A percentile compares a stretch with the other conserved stretches of the same genome.
phyloP scores from a whole-genome alignment of 2,329 filamentous ascomycete genomes.

The Chaetomiaceae sp. region DNA sequence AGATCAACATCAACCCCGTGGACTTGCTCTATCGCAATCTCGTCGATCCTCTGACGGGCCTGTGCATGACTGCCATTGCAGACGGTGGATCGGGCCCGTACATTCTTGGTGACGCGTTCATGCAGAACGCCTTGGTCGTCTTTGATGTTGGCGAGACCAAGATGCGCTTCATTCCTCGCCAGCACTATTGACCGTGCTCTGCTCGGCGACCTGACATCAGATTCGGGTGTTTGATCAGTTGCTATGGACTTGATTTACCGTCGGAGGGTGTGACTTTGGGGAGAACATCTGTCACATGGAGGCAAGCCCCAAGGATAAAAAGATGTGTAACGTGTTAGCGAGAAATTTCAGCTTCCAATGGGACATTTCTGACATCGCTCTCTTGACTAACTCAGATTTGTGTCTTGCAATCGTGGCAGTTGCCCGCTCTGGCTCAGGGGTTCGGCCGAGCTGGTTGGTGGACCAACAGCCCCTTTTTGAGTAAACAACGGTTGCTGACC shows the following conservation, averaged over 20 bases:
- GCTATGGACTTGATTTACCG: background rate
- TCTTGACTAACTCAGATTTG: too few relatives aligned
- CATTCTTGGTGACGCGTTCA: conserved; percentile 46
- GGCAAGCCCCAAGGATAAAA: background rate
- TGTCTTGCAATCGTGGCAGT: too few relatives aligned
- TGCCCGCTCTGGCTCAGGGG: too few relatives aligned
- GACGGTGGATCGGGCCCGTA: conserved; percentile 43
- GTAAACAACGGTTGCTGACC: too few relatives aligned
- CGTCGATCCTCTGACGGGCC: conserved; percentile 40
- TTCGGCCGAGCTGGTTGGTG: too few relatives aligned
- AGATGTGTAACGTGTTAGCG: background rate
- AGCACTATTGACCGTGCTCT: conserved; percentile 18
- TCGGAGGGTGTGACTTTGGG: background rate
- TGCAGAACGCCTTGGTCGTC: conserved; percentile 47
- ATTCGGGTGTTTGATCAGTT: background rate
- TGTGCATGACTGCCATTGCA: conserved; percentile 45
- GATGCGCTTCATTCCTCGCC: conserved; percentile 27
- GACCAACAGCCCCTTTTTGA: too few relatives aligned
- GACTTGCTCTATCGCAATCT: conserved; percentile 44
- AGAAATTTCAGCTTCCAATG: background rate
- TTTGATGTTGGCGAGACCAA: conserved; percentile 28
- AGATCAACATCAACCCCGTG: conserved; percentile 44
- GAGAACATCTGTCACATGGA: background rate
- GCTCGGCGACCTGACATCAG: background rate
- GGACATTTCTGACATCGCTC: too few relatives aligned